A percentile compares a stretch with the other conserved stretches of the same genome.
phyloP scores from a whole-genome alignment of 345 rosid species.

The Populus tremula region DNA sequence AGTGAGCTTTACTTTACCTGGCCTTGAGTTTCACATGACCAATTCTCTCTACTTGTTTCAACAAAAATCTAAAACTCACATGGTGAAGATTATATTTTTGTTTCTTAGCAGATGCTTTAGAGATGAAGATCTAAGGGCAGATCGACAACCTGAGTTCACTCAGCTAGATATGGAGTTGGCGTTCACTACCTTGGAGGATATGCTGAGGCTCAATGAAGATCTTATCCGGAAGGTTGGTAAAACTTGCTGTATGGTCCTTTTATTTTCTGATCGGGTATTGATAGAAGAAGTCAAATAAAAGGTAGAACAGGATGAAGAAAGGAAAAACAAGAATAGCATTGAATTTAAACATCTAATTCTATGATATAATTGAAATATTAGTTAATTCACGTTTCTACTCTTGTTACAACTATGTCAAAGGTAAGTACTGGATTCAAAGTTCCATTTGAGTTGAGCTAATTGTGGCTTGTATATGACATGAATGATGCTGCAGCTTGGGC shows the following conservation, averaged over 20 bases:
- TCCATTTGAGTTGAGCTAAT: neutral
- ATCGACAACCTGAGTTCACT: constrained; percentile 97
- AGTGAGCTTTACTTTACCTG: neutral
- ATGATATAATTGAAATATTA: neutral
- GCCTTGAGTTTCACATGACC: neutral
- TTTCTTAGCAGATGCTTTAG: constrained; percentile 73
- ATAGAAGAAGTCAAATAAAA: neutral
- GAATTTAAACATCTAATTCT: neutral
- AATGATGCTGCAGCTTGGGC: neutral
- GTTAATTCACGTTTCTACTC: neutral
- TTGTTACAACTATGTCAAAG: neutral
- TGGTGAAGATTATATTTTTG: neutral
- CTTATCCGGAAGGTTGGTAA: constrained; percentile 73
- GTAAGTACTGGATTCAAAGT: neutral
- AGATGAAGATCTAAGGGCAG: constrained; percentile 97
- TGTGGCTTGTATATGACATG: neutral
- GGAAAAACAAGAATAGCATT: neutral
- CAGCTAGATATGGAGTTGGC: constrained; percentile 98
- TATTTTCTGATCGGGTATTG: neutral
- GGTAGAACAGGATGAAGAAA: neutral
- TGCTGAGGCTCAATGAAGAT: constrained; percentile 88
- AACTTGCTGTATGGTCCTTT: neutral
- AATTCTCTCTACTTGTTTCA: neutral
- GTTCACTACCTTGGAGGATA: constrained; percentile 82
- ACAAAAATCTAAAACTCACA: neutral